Percentiles rank a stretch among this genome's conserved stretches.
phyloP scores from a whole-genome alignment of 2,329 filamentous ascomycete genomes.

The Fusarium goolgardi region DNA sequence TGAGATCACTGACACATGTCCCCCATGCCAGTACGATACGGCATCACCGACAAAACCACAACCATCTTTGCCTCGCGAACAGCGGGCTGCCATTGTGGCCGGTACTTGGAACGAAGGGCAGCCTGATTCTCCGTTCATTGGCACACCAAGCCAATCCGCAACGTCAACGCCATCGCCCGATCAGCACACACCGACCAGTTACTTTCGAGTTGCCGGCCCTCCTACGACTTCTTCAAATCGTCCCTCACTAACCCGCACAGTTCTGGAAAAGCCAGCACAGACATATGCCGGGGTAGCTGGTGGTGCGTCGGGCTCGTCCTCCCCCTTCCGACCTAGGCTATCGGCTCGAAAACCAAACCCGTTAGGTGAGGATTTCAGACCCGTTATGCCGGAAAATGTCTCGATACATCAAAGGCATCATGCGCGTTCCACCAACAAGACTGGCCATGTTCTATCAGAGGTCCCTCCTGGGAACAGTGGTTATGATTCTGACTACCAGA shows the following conservation, averaged over 20 bases:
- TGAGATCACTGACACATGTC: conserved; percentile 33
- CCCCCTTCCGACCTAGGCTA: conserved; percentile 20
- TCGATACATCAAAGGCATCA: conserved; percentile 18
- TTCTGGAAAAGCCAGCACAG: conserved; percentile 29
- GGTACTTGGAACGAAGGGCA: conserved; percentile 74
- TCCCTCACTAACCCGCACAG: conserved; percentile 16
- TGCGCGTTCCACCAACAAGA: conserved; percentile 20
- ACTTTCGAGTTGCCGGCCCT: conserved; percentile 35
- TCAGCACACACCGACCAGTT: conserved; percentile 19
- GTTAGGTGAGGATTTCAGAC: conserved; percentile 13
- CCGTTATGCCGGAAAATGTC: conserved; percentile 1
- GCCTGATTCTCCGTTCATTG: conserved; percentile 64
- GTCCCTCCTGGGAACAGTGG: not conserved
- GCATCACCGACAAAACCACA: conserved; percentile 45
- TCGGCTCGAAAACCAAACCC: conserved; percentile 19
- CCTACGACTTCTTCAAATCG: conserved; percentile 23
- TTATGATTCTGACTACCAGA: conserved; percentile 13
- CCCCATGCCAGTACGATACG: conserved; percentile 52
- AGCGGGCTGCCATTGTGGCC: conserved; percentile 65
- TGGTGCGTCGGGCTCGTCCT: conserved; percentile 14
- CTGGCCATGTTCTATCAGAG: conserved; percentile 35
- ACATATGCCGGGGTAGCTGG: conserved; percentile 34
- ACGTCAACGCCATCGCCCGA: conserved; percentile 35
- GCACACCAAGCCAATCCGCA: conserved; percentile 44
- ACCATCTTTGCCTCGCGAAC: conserved; percentile 55